Evolutionary conservation across 2,329 filamentous ascomycete species (phyloP).

Genomic region (Emydomyces testavorans): DNA sequence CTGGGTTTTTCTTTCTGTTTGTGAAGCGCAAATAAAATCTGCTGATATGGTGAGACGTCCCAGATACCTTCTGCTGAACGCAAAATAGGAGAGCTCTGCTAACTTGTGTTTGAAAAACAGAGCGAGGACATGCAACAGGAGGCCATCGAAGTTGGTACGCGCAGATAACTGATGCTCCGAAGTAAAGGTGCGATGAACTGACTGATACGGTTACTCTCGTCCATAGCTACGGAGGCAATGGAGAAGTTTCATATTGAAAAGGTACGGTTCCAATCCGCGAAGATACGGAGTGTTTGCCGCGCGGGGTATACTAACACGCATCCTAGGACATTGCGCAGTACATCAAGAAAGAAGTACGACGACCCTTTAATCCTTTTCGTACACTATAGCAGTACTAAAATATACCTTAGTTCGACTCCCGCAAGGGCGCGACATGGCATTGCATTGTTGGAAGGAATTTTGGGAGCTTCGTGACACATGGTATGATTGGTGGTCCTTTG

Average conservation of each 20-base stretch:
- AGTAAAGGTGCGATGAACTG: background rate
- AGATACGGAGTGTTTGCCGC: background rate
- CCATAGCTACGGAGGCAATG: slow-evolving; percentile 57
- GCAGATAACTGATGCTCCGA: slow-evolving; percentile 25
- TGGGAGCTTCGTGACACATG: slow-evolving; percentile 96
- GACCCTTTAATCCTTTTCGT: slow-evolving; percentile 3
- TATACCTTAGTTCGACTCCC: slow-evolving; percentile 68
- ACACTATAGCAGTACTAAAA: slow-evolving; percentile 11
- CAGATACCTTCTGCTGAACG: slow-evolving; percentile 2
- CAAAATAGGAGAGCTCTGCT: slow-evolving; percentile 14
- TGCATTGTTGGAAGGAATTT: slow-evolving; percentile 98
- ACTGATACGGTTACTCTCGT: slow-evolving; percentile 22
- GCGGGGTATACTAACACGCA: background rate
- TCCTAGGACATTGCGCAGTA: slow-evolving; percentile 81
- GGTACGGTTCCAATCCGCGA: slow-evolving; percentile 33
- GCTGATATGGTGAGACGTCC: slow-evolving; percentile 74
- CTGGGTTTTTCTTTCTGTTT: slow-evolving; percentile 3
- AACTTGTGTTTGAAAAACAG: slow-evolving; percentile 40
- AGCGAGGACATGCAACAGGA: slow-evolving; percentile 96
- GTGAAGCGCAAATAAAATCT: slow-evolving; percentile 85
- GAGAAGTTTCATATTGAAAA: slow-evolving; percentile 62
- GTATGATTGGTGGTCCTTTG: slow-evolving; percentile 41
- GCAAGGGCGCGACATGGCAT: slow-evolving; percentile 97
- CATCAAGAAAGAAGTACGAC: slow-evolving; percentile 78
- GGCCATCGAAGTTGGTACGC: slow-evolving; percentile 80